A percentile compares a stretch with the other conserved stretches of the same genome.
Conservation (phyloP, 495 filamentous ascomycete species). For the Beverwykella pulmonaria region DNA sequence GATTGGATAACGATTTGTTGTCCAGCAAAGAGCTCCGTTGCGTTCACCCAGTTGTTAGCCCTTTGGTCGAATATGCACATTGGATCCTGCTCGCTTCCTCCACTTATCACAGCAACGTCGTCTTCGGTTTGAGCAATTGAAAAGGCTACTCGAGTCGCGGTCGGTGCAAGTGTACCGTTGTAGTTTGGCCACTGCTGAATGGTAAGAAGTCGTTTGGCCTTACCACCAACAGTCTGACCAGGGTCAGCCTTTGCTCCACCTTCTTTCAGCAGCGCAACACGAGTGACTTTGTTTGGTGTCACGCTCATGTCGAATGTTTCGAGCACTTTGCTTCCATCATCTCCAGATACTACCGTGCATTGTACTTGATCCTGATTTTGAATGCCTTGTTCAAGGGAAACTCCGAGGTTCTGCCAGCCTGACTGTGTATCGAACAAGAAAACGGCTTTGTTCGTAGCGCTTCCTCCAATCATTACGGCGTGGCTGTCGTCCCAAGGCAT, state of each 20-base stretch:
- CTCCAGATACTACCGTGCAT: slow-evolving; percentile 65
- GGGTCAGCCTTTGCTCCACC: slow-evolving; percentile 48
- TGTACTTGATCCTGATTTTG: slow-evolving; percentile 58
- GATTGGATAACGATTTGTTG: slow-evolving; percentile 47
- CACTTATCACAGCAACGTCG: slow-evolving; percentile 72
- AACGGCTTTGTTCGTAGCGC: slow-evolving; percentile 64
- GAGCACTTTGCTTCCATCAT: slow-evolving; percentile 81
- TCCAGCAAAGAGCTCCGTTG: slow-evolving; percentile 64
- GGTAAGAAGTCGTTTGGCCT: slow-evolving; percentile 54
- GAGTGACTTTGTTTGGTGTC: slow-evolving; percentile 76
- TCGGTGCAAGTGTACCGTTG: slow-evolving; percentile 71
- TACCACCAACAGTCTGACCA: slow-evolving; percentile 46
- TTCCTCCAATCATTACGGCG: slow-evolving; percentile 78
- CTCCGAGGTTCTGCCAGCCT: slow-evolving; percentile 68
- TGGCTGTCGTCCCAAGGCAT: slow-evolving; percentile 73
- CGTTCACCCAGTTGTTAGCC: slow-evolving; percentile 79
- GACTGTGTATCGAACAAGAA: slow-evolving; percentile 60
- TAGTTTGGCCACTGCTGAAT: slow-evolving; percentile 74
- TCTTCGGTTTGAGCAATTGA: slow-evolving; percentile 62
- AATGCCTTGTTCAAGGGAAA: slow-evolving; percentile 61
- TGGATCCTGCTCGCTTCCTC: slow-evolving; percentile 67
- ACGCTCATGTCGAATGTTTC: slow-evolving; percentile 75
- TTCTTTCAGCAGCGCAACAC: slow-evolving; percentile 61
- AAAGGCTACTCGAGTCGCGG: slow-evolving; percentile 57
- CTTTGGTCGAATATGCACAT: slow-evolving; percentile 81